A percentile compares a stretch with the other conserved stretches of the same genome.
phyloP scores from a whole-genome alignment of 2,329 filamentous ascomycete genomes.

The Rhynchosporium secalis region DNA sequence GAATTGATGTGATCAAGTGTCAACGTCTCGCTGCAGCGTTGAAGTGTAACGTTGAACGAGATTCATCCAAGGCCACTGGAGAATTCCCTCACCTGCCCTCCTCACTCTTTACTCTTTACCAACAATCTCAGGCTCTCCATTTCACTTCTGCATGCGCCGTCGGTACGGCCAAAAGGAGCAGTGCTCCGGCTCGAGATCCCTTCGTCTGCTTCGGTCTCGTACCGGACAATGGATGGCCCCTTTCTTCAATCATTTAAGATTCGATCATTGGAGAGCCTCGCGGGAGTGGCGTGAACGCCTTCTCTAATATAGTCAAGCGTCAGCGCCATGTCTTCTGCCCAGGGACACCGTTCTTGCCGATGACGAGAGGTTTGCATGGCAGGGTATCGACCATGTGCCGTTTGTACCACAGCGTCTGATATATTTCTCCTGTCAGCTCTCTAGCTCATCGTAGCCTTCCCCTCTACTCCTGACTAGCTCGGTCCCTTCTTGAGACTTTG shows the following conservation, averaged over 20 bases:
- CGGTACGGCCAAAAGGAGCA: slow-evolving; percentile 1
- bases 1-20: too few species aligned
- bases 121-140: background rate
- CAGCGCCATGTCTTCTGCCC: slow-evolving; percentile 5
- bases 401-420: background rate
- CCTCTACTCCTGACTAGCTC: background rate
- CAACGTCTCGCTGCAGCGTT: too few species aligned
- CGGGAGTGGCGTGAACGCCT: slow-evolving; percentile 6
- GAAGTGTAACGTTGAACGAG: too few species aligned
- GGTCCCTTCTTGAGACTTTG: too few species aligned
- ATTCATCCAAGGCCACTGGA: background rate
- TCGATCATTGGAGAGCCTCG: slow-evolving; percentile 7
- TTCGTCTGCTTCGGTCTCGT: background rate
- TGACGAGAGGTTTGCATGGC: slow-evolving; percentile 8
- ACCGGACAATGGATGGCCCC: background rate
- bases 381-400: background rate
- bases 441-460: background rate
- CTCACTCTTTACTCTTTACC: background rate
- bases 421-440: background rate
- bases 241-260: background rate
- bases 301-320: background rate
- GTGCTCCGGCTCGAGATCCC: slow-evolving; percentile 1
- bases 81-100: background rate
- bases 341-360: slow-evolving; percentile 2
- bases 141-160: background rate